Conservation (phyloP, 805 yeast species). For the Zygosaccharomyces kombuchaensis region DNA sequence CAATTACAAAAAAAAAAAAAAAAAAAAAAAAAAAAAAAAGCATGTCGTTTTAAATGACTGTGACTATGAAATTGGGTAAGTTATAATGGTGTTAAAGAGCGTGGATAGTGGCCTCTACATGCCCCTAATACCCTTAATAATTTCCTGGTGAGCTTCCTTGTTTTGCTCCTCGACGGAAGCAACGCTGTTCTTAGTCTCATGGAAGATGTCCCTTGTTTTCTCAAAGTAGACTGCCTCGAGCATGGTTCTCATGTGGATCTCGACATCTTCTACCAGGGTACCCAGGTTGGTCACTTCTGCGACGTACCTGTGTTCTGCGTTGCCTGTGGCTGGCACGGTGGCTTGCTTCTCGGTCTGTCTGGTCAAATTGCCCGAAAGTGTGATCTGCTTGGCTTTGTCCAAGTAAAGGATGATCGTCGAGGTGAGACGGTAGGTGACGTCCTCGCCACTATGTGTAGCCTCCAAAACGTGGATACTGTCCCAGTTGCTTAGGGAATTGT, state of each 20-base stretch:
- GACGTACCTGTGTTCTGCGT: conserved; percentile 34
- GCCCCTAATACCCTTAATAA: conserved; percentile 37
- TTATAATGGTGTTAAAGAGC: not conserved
- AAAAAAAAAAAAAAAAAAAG: not conserved
- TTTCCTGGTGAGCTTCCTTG: conserved; percentile 33
- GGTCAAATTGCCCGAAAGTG: conserved; percentile 77
- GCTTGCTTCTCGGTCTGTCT: conserved; percentile 68
- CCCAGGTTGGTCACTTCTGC: conserved; percentile 88
- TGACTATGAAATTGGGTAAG: not conserved
- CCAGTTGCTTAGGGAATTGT: conserved; percentile 58
- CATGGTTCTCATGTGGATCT: conserved; percentile 77
- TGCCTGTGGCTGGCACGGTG: conserved; percentile 32
- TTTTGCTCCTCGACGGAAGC: conserved; percentile 20
- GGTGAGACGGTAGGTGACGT: conserved; percentile 64
- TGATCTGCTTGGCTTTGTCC: conserved; percentile 38
- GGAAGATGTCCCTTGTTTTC: conserved; percentile 83
- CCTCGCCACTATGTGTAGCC: conserved; percentile 42
- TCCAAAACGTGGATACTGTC: conserved; percentile 93
- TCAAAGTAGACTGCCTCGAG: conserved; percentile 94
- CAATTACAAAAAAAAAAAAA: no score
- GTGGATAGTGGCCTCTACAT: not conserved
- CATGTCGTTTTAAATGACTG: conserved; percentile 2
- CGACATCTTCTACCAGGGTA: conserved; percentile 78
- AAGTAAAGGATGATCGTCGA: conserved; percentile 83
- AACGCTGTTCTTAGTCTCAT: conserved; percentile 51